A percentile compares a stretch with the other conserved stretches of the same genome.
Evolutionary conservation across 345 rosid genomes (phyloP).

Genomic region (Leavenworthia alabamica): DNA sequence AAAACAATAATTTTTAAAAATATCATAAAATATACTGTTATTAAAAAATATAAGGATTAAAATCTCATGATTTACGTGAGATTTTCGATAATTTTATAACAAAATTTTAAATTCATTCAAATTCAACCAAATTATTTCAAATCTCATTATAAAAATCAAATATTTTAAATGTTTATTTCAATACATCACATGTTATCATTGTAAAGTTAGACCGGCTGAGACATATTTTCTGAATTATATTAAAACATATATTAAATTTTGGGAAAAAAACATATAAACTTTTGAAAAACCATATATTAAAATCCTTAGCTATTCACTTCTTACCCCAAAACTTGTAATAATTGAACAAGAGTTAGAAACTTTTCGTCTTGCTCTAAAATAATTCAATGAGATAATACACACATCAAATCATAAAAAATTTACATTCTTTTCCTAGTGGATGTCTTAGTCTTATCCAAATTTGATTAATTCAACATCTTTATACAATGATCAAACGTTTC

Average conservation of each 20-base stretch:
- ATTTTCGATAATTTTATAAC: too few species aligned
- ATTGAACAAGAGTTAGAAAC: background rate
- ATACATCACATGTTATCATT: background rate
- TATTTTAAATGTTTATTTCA: too few species aligned
- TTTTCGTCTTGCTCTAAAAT: background rate
- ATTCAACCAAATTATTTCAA: too few species aligned
- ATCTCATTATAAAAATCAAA: too few species aligned
- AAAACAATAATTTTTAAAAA: too few species aligned
- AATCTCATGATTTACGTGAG: too few species aligned
- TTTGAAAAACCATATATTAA: background rate
- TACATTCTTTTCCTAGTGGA: slow-evolving; percentile 3
- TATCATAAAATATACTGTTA: too few species aligned
- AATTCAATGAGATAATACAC: background rate
- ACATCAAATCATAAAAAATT: slow-evolving; percentile 11
- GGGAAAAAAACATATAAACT: too few species aligned
- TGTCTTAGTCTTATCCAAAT: slow-evolving; percentile 27
- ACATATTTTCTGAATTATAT: background rate
- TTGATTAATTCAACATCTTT: slow-evolving; percentile 12
- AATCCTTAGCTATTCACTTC: background rate
- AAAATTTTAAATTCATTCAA: too few species aligned
- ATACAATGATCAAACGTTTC: slow-evolving; percentile 16
- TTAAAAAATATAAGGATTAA: too few species aligned
- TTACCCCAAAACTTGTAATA: background rate
- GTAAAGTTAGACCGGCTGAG: background rate
- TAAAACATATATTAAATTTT: background rate